Evolutionary conservation across 1,139 yeast genomes (phyloP).

Genomic region (Geotrichum australiense): DNA sequence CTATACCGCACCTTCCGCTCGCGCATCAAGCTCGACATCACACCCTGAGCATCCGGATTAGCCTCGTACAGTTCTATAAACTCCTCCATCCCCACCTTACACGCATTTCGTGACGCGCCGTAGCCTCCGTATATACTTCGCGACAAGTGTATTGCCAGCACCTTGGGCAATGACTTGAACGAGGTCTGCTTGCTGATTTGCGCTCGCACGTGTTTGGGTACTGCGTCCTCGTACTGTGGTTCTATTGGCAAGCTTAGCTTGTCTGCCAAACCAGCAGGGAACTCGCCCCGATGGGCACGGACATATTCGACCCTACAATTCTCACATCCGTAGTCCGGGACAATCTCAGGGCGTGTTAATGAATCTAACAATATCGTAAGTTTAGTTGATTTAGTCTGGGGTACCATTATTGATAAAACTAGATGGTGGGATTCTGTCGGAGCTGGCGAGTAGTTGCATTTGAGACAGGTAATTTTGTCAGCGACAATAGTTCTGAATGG

Average conservation of each 20-base stretch:
- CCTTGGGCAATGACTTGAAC: slow-evolving; percentile 59
- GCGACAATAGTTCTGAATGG: slow-evolving; percentile 68
- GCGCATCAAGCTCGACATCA: slow-evolving; percentile 32
- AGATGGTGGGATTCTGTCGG: slow-evolving; percentile 56
- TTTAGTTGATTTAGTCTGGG: slow-evolving; percentile 46
- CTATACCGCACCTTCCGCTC: slow-evolving; percentile 39
- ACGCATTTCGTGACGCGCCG: slow-evolving; percentile 65
- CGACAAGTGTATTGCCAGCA: slow-evolving; percentile 71
- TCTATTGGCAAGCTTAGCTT: slow-evolving; percentile 6
- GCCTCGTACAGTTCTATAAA: slow-evolving; percentile 40
- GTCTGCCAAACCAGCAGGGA: slow-evolving; percentile 6
- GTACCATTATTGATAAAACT: slow-evolving; percentile 69
- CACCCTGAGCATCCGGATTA: slow-evolving; percentile 25
- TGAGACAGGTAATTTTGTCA: slow-evolving; percentile 61
- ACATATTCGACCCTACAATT: slow-evolving; percentile 44
- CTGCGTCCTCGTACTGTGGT: slow-evolving; percentile 24
- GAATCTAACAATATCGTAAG: slow-evolving; percentile 50
- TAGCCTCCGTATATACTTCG: slow-evolving; percentile 73
- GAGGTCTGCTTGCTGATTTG: slow-evolving; percentile 60
- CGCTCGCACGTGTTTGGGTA: slow-evolving; percentile 46
- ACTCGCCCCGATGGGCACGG: slow-evolving; percentile 18
- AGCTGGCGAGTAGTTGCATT: slow-evolving; percentile 58
- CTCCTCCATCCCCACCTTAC: slow-evolving; percentile 63
- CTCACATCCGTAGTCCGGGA: slow-evolving; percentile 74
- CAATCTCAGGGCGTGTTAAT: slow-evolving; percentile 56